Percentiles rank a stretch among this genome's conserved stretches.
Evolutionary conservation across 148 eudicot genomes (phyloP).

Genomic region (Nyssa sinensis): DNA sequence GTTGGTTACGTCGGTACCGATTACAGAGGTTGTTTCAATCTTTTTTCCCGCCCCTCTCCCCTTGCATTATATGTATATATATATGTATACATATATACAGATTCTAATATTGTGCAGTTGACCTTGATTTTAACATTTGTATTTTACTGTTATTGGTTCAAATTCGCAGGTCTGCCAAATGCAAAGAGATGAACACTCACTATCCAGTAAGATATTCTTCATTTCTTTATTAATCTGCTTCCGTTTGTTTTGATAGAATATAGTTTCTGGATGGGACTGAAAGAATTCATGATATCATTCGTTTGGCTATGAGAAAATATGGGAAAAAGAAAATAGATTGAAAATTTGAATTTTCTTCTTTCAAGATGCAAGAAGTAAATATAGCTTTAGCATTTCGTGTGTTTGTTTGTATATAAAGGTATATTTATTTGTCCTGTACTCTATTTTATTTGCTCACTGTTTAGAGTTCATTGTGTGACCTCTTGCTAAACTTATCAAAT

Average conservation of each 20-base stretch:
- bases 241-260: not conserved
- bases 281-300: too few relatives aligned
- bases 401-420: too few relatives aligned
- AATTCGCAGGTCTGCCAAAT: constrained; percentile 66
- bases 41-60: not conserved
- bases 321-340: not conserved
- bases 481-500: not conserved
- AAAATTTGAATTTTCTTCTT: not conserved
- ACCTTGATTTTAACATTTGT: not conserved
- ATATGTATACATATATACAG: not conserved
- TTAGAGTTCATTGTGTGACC: not conserved
- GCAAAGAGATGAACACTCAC: constrained; percentile 52
- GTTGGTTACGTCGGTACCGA: constrained; percentile 88
- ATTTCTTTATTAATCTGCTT: not conserved
- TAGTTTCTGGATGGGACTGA: too few relatives aligned
- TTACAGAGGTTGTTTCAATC: constrained; percentile 56
- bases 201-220: constrained; percentile 49
- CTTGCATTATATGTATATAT: not conserved
- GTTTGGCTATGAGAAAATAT: too few relatives aligned
- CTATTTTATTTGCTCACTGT: not conserved
- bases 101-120: not conserved
- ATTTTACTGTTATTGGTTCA: not conserved
- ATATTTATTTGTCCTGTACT: too few relatives aligned
- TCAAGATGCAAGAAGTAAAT: not conserved
- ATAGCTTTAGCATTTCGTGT: too few relatives aligned